phyloP scores from a whole-genome alignment of 805 yeast species.

The Suhomyces faveliae region DNA sequence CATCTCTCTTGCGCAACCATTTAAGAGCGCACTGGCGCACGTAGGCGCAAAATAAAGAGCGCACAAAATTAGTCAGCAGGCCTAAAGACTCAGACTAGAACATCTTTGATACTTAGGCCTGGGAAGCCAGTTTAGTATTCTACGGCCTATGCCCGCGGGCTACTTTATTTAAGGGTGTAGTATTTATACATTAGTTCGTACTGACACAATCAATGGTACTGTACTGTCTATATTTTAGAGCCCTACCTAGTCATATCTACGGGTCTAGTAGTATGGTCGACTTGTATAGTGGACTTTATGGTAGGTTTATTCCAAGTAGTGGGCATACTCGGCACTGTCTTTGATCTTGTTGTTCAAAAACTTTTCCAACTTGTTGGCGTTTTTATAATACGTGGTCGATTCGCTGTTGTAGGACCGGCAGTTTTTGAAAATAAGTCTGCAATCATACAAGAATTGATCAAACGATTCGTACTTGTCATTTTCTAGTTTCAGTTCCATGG shows the following conservation, averaged over 20 bases:
- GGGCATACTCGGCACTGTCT: slow-evolving; percentile 91
- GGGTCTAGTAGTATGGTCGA: too few relatives aligned
- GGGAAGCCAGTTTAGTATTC: too few relatives aligned
- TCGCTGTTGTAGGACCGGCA: slow-evolving; percentile 93
- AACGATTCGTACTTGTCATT: slow-evolving; percentile 87
- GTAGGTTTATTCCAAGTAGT: slow-evolving; percentile 54
- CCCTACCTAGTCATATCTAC: too few relatives aligned
- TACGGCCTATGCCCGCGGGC: too few relatives aligned
- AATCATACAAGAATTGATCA: slow-evolving; percentile 89
- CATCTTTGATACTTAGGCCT: too few relatives aligned
- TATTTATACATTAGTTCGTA: not conserved
- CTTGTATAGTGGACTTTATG: too few relatives aligned
- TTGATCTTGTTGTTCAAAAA: slow-evolving; percentile 77
- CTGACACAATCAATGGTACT: slow-evolving; percentile 1
- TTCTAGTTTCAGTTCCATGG: slow-evolving; percentile 92
- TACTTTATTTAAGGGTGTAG: too few relatives aligned
- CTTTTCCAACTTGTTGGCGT: slow-evolving; percentile 91
- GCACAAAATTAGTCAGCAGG: not conserved
- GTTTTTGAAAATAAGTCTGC: slow-evolving; percentile 80
- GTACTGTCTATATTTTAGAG: not conserved
- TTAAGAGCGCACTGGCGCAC: not conserved
- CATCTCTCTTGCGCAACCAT: not conserved
- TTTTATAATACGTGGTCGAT: slow-evolving; percentile 90
- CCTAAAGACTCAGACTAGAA: too few relatives aligned
- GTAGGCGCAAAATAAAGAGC: too few relatives aligned